phyloP scores from a whole-genome alignment of 306 rosid species.

The Prunus campanulata region DNA sequence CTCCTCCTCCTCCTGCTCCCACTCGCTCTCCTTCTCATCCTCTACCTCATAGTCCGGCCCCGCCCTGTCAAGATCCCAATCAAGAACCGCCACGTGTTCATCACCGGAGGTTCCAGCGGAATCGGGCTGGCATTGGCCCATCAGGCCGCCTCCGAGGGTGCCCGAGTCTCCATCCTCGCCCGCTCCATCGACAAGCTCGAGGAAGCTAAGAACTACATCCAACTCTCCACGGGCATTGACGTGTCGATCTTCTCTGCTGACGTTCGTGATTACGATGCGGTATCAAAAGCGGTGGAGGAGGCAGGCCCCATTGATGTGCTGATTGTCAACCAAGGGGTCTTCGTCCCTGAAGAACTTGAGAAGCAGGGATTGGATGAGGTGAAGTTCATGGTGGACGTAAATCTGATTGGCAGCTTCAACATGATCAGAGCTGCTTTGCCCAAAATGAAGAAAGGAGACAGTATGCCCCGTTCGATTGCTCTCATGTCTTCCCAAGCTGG shows the following conservation, averaged over 20 bases:
- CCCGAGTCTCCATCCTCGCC: conserved; percentile 81
- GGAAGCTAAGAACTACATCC: conserved; percentile 54
- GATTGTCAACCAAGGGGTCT: conserved; percentile 79
- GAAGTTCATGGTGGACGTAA: conserved; percentile 72
- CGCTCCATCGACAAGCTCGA: conserved; percentile 63
- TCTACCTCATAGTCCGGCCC: conserved; percentile 63
- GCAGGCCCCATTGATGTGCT: conserved; percentile 77
- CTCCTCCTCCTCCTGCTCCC: conserved; percentile 43
- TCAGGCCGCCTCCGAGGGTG: conserved; percentile 78
- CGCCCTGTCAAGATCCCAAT: conserved; percentile 60
- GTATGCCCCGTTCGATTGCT: conserved; percentile 69
- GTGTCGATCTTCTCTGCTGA: conserved; percentile 64
- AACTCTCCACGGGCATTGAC: conserved; percentile 68
- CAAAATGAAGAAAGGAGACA: conserved; percentile 51
- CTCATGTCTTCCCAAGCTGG: conserved; percentile 91
- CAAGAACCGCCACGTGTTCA: conserved; percentile 85
- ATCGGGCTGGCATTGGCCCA: conserved; percentile 89
- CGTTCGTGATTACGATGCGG: conserved; percentile 67
- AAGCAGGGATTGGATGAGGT: conserved; percentile 72
- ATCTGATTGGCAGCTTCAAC: conserved; percentile 69
- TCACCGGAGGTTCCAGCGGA: conserved; percentile 94
- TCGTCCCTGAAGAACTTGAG: conserved; percentile 61
- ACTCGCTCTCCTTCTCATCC: conserved; percentile 34
- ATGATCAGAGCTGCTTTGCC: conserved; percentile 86
- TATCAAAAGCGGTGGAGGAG: conserved; percentile 51